These are phyloP conservation scores for Serendipita vermifera DNA, from an alignment of 768 basidiomycete species.

Conservation along the genomic window DNA sequence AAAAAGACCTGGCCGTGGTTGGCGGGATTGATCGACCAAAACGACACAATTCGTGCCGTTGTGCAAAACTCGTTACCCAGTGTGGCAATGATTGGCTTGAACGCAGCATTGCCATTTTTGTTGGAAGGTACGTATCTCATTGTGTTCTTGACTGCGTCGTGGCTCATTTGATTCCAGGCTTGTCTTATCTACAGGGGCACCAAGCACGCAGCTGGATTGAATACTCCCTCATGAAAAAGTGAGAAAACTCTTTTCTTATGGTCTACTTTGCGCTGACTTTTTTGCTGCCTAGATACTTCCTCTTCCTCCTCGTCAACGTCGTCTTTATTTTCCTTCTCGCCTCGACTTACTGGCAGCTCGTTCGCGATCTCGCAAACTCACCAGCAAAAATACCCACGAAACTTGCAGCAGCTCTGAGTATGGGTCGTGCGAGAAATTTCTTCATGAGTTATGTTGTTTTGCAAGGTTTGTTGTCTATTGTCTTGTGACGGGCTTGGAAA, in stretches of 20 bases:
- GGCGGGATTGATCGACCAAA: slow-evolving; percentile 68
- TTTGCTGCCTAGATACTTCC: slow-evolving; percentile 55
- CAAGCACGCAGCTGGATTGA: slow-evolving; percentile 87
- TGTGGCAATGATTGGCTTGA: slow-evolving; percentile 79
- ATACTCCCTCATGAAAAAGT: slow-evolving; percentile 88
- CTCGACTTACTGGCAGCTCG: slow-evolving; percentile 82
- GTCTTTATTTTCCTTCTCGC: slow-evolving; percentile 90
- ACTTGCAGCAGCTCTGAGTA: slow-evolving; percentile 69
- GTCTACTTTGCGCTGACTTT: slow-evolving; percentile 10
- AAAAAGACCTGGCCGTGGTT: slow-evolving; percentile 83
- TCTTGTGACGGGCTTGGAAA: not conserved
- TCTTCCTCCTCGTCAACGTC: slow-evolving; percentile 84
- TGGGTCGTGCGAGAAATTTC: slow-evolving; percentile 60
- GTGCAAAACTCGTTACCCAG: slow-evolving; percentile 93
- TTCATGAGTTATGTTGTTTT: slow-evolving; percentile 75
- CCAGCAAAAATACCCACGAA: slow-evolving; percentile 92
- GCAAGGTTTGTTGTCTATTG: slow-evolving; percentile 39
- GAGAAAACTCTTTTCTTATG: slow-evolving; percentile 18
- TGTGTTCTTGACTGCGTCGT: not conserved
- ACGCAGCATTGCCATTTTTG: slow-evolving; percentile 77
- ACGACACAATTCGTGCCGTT: slow-evolving; percentile 65
- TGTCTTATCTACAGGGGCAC: slow-evolving; percentile 86
- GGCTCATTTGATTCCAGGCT: slow-evolving; percentile 23
- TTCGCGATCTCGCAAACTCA: slow-evolving; percentile 82
- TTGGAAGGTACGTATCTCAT: slow-evolving; percentile 53